phyloP scores from a whole-genome alignment of 2,329 filamentous ascomycete species.

The Cercospora zeina region DNA sequence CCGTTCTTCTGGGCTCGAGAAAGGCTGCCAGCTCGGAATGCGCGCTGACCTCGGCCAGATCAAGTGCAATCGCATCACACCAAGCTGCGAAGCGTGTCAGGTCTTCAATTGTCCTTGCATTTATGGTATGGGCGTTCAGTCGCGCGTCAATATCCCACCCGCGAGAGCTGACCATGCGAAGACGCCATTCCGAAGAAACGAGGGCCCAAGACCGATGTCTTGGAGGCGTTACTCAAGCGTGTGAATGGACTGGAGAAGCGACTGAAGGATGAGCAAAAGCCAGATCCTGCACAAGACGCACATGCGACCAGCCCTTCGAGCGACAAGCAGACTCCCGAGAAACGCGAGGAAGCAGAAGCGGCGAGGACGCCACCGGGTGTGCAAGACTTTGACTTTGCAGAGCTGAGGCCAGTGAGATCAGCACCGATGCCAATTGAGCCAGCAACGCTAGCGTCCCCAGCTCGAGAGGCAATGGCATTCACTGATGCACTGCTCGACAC shows the following conservation, averaged over 20 bases:
- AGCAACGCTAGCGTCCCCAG: slow-evolving; percentile 15
- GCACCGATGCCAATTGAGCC: slow-evolving; percentile 17
- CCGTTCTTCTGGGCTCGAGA: background rate
- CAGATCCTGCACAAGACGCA: slow-evolving; percentile 40
- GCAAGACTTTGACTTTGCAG: slow-evolving; percentile 13
- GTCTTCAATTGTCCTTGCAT: slow-evolving; percentile 86
- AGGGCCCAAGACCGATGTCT: slow-evolving; percentile 84
- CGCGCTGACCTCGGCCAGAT: slow-evolving; percentile 58
- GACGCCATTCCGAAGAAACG: slow-evolving; percentile 88
- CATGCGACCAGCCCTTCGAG: slow-evolving; percentile 16
- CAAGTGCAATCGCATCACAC: slow-evolving; percentile 83
- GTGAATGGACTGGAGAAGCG: slow-evolving; percentile 82
- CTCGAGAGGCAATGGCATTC: slow-evolving; percentile 26
- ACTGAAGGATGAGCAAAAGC: slow-evolving; percentile 60
- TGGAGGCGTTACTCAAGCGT: slow-evolving; percentile 79
- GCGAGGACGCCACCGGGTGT: slow-evolving; percentile 11
- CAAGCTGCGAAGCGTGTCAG: slow-evolving; percentile 84
- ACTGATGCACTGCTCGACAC: slow-evolving; percentile 59
- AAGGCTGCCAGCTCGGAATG: background rate
- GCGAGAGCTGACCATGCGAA: slow-evolving; percentile 40
- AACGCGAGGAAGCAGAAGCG: slow-evolving; percentile 13
- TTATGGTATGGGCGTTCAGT: slow-evolving; percentile 62
- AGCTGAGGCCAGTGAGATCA: slow-evolving; percentile 12
- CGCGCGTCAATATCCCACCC: background rate
- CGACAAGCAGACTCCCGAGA: slow-evolving; percentile 11